Evolutionary conservation across 768 basidiomycete genomes (phyloP).

Genomic region (Lentinus brumalis): DNA sequence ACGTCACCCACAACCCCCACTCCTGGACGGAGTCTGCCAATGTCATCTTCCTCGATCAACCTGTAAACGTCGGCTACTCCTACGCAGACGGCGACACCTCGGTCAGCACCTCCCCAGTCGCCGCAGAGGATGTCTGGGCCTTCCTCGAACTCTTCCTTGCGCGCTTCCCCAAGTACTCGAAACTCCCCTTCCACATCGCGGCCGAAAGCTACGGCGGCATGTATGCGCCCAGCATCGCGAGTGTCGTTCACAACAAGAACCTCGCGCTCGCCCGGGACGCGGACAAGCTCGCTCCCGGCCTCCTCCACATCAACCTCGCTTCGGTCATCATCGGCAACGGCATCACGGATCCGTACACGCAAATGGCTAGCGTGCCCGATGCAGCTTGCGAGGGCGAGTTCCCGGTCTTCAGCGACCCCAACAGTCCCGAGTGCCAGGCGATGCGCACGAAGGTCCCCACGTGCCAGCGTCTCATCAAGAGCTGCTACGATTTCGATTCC

Average conservation of each 20-base stretch:
- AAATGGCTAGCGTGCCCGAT: slow-evolving; percentile 81
- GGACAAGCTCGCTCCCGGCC: slow-evolving; percentile 39
- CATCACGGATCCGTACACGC: slow-evolving; percentile 78
- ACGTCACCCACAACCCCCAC: slow-evolving; percentile 72
- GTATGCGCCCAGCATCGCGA: slow-evolving; percentile 87
- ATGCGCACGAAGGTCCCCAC: slow-evolving; percentile 49
- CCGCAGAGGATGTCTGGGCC: slow-evolving; percentile 88
- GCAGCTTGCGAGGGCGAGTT: slow-evolving; percentile 83
- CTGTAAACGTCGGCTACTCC: slow-evolving; percentile 88
- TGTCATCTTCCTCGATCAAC: slow-evolving; percentile 77
- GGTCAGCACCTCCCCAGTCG: slow-evolving; percentile 80
- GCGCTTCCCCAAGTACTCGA: slow-evolving; percentile 75
- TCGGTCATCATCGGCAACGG: slow-evolving; percentile 90
- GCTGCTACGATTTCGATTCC: slow-evolving; percentile 49
- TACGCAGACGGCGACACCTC: slow-evolving; percentile 75
- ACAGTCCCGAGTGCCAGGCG: slow-evolving; percentile 48
- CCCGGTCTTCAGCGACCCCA: slow-evolving; percentile 68
- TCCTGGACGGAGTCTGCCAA: slow-evolving; percentile 87
- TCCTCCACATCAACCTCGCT: slow-evolving; percentile 76
- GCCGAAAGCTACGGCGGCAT: slow-evolving; percentile 76
- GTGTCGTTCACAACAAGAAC: slow-evolving; percentile 79
- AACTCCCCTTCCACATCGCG: slow-evolving; percentile 73
- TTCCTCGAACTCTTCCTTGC: slow-evolving; percentile 80
- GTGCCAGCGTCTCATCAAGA: slow-evolving; percentile 53
- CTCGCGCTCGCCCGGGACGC: slow-evolving; percentile 40